Conservation (phyloP, 768 basidiomycete genomes). For the Tricholoma bakamatsutake region DNA sequence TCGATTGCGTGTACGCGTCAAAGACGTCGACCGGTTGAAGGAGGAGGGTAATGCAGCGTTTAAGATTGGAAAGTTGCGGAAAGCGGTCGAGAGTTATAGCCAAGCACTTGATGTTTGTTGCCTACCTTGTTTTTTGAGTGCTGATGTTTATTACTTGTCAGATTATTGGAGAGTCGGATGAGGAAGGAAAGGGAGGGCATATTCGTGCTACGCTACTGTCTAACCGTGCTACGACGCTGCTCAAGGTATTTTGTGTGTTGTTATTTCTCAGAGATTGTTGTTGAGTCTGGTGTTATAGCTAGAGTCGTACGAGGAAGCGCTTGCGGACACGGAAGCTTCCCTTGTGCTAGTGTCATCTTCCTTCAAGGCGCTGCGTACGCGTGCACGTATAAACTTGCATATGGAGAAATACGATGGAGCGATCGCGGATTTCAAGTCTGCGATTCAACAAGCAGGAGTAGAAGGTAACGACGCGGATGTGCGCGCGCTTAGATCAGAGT, state of each 20-base stretch:
- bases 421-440: constrained; percentile 72
- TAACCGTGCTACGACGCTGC: constrained; percentile 77
- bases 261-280: too few relatives aligned
- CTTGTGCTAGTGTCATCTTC: constrained; percentile 56
- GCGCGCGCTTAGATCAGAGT: constrained; percentile 53
- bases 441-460: constrained; percentile 63
- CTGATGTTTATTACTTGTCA: constrained; percentile 18
- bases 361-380: constrained; percentile 84
- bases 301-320: constrained; percentile 58
- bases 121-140: background rate
- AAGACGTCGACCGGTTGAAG: constrained; percentile 76
- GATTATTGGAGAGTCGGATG: constrained; percentile 60
- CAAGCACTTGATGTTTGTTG: constrained; percentile 61
- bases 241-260: constrained; percentile 46
- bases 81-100: constrained; percentile 64
- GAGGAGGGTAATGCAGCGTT: constrained; percentile 82
- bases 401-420: constrained; percentile 70
- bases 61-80: constrained; percentile 50
- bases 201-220: constrained; percentile 76
- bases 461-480: constrained; percentile 63
- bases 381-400: constrained; percentile 71
- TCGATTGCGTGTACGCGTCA: constrained; percentile 69
- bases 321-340: constrained; percentile 65
- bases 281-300: constrained; percentile 34
- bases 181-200: constrained; percentile 75